A percentile compares a stretch with the other conserved stretches of the same genome.
phyloP scores from a whole-genome alignment of 129 eudicot species.

The Mikania micrantha region DNA sequence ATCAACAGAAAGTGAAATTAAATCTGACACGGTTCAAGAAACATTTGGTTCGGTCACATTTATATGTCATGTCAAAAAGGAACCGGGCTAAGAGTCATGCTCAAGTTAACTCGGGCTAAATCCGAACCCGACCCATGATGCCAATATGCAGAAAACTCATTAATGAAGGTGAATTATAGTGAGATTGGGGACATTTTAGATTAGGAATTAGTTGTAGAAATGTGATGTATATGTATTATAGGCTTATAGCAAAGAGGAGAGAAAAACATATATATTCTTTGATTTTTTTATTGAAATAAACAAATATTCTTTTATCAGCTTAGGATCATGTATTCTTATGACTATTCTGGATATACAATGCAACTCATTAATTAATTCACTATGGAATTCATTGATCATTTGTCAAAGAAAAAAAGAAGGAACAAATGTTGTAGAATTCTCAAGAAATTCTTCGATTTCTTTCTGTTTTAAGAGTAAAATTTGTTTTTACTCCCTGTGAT shows the following conservation, averaged over 20 bases:
- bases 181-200: neutral
- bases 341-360: too few species aligned
- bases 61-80: conserved; percentile 45
- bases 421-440: too few species aligned
- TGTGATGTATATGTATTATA: conserved; percentile 1
- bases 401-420: too few species aligned
- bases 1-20: conserved; percentile 67
- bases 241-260: conserved; percentile 7
- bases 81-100: conserved; percentile 14
- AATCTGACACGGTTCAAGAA: conserved; percentile 56
- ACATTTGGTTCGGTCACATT: conserved; percentile 64
- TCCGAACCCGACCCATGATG: neutral
- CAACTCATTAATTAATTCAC: too few species aligned
- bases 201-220: conserved; percentile 15
- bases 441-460: too few species aligned
- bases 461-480: too few species aligned
- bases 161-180: neutral
- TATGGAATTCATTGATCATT: too few species aligned
- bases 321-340: too few species aligned
- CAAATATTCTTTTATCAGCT: conserved; percentile 14
- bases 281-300: neutral
- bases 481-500: too few species aligned
- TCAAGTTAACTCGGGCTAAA: neutral
- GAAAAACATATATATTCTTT: neutral
- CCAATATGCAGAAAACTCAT: neutral